These are phyloP conservation scores for Irpex sp. DNA, from an alignment of 1,284 basidiomycete genomes.

Conservation along the genomic window DNA sequence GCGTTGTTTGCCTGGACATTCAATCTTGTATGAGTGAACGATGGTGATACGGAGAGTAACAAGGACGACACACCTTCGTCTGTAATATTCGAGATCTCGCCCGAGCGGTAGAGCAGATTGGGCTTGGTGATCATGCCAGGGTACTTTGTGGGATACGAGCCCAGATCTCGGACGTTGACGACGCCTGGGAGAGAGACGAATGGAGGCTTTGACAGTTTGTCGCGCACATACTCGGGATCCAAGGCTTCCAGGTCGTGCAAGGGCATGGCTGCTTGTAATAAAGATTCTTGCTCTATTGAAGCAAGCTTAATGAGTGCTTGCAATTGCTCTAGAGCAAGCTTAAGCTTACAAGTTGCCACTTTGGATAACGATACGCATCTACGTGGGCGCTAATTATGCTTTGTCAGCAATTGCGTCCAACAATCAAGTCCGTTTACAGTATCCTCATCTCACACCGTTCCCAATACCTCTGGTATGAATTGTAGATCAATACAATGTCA, in stretches of 20 bases:
- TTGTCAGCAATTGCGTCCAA: too few species aligned
- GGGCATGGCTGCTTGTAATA: background rate
- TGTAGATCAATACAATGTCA: too few species aligned
- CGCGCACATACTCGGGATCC: conserved; percentile 56
- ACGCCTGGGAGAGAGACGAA: conserved; percentile 66
- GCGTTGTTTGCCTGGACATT: conserved; percentile 44
- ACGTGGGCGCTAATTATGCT: too few species aligned
- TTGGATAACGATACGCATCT: too few species aligned
- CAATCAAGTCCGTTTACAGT: too few species aligned
- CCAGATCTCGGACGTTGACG: conserved; percentile 67
- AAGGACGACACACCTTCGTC: conserved; percentile 46
- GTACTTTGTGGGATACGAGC: conserved; percentile 46
- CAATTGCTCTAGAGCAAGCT: too few species aligned
- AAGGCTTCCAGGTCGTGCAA: conserved; percentile 45
- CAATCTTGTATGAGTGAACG: background rate
- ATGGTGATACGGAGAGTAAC: background rate
- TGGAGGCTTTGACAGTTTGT: conserved; percentile 57
- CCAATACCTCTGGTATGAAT: too few species aligned
- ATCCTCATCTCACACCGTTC: too few species aligned
- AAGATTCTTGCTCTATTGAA: too few species aligned
- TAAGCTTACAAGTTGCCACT: too few species aligned
- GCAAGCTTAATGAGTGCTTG: too few species aligned
- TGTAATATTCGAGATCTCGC: conserved; percentile 63
- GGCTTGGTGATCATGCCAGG: conserved; percentile 50
- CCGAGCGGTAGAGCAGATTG: conserved; percentile 54